phyloP scores from a whole-genome alignment of 306 rosid species.

The Pyrus betulifolia region DNA sequence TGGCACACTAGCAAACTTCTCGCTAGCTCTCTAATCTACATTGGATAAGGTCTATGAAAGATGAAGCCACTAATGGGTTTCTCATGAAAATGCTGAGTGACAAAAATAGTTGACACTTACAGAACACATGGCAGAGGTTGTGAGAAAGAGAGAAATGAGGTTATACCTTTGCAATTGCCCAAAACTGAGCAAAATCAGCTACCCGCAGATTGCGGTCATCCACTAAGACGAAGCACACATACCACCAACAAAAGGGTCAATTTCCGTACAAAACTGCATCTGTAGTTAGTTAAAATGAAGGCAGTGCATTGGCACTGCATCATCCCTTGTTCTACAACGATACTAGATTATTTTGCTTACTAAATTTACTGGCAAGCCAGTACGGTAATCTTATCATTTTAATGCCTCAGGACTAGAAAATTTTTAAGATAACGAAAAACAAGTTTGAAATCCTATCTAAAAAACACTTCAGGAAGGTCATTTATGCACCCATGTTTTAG shows the following conservation, averaged over 20 bases:
- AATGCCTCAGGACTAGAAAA: conserved; percentile 16
- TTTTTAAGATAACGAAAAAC: conserved; percentile 8
- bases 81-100: conserved; percentile 23
- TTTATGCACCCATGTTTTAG: conserved; percentile 3
- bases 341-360: conserved; percentile 49
- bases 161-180: conserved; percentile 99
- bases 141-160: conserved; percentile 64
- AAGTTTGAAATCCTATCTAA: conserved; percentile 11
- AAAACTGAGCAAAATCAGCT: conserved; percentile 99
- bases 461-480: conserved; percentile 16
- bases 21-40: conserved; percentile 2
- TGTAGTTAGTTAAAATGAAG: conserved; percentile 77
- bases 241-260: conserved; percentile 99
- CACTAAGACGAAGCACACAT: conserved; percentile 99
- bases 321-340: conserved; percentile 62
- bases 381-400: conserved; percentile 16
- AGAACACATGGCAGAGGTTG: conserved; percentile 72
- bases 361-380: conserved; percentile 37
- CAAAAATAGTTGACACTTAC: conserved; percentile 49
- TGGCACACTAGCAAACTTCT: neutral
- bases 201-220: conserved; percentile 99
- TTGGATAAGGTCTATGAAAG: conserved; percentile 10
- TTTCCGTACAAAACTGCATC: conserved; percentile 97
- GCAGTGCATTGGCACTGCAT: conserved; percentile 93
- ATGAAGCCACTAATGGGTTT: conserved; percentile 22